A percentile compares a stretch with the other conserved stretches of the same genome.
Conservation (phyloP, 2,329 filamentous ascomycete genomes). For the Erysiphe pulchra region DNA sequence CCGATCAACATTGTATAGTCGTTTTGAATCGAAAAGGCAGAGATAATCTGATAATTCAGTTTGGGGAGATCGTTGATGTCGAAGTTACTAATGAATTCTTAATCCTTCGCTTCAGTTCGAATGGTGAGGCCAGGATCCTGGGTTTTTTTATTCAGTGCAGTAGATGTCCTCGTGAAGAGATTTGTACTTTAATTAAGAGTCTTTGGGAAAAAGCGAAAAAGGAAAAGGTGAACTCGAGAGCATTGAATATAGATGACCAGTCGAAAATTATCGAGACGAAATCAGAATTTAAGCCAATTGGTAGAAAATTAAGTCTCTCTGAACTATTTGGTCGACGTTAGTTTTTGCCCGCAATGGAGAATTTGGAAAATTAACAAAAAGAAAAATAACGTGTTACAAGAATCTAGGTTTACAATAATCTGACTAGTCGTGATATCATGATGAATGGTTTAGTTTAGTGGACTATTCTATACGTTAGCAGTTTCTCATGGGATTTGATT, state of each 20-base stretch:
- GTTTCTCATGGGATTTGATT: too few relatives aligned
- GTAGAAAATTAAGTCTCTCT: conserved; percentile 9
- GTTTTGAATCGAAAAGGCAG: conserved; percentile 47
- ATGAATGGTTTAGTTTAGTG: too few relatives aligned
- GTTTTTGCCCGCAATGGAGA: neutral
- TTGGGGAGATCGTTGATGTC: conserved; percentile 33
- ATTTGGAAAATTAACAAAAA: too few relatives aligned
- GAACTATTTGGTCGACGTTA: conserved; percentile 7
- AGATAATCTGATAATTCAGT: conserved; percentile 41
- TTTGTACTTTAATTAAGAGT: conserved; percentile 9
- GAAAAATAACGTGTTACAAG: too few relatives aligned
- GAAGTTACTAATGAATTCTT: conserved; percentile 33
- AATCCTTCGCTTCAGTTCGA: conserved; percentile 15
- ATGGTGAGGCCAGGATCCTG: conserved; percentile 14
- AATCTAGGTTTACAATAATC: too few relatives aligned
- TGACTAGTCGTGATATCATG: too few relatives aligned
- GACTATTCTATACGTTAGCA: too few relatives aligned
- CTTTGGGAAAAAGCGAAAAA: conserved; percentile 10
- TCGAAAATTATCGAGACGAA: conserved; percentile 1
- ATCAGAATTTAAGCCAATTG: conserved; percentile 3
- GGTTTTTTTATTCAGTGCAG: conserved; percentile 30
- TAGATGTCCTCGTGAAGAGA: conserved; percentile 16
- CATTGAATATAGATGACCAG: conserved; percentile 4
- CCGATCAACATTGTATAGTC: conserved; percentile 30
- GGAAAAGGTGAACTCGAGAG: conserved; percentile 1